A percentile compares a stretch with the other conserved stretches of the same genome.
These are phyloP conservation scores for Monilinia laxa DNA, from an alignment of 2,329 filamentous ascomycete genomes.

Conservation along the genomic window DNA sequence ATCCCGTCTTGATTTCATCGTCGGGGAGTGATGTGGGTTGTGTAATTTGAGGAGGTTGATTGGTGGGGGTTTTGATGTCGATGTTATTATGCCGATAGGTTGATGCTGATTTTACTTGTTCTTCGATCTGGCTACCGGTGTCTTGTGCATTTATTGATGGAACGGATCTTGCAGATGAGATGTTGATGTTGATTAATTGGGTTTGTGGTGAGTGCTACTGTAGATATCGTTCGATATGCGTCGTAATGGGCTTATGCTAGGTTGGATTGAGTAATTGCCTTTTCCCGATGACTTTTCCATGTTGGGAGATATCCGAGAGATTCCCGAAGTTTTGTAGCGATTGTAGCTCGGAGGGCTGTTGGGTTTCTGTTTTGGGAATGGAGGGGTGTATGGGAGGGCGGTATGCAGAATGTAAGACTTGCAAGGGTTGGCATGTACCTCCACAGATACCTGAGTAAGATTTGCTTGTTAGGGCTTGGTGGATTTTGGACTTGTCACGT, in stretches of 20 bases:
- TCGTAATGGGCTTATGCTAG: too few relatives aligned
- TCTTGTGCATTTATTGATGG: too few relatives aligned
- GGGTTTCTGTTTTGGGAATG: background rate
- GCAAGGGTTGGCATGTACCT: background rate
- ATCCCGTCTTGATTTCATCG: too few relatives aligned
- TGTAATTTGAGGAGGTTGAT: too few relatives aligned
- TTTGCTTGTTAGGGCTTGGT: background rate
- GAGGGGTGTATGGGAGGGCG: background rate
- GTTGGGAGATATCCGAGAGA: background rate
- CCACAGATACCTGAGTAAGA: background rate
- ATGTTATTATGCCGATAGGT: too few relatives aligned
- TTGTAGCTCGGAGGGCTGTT: background rate
- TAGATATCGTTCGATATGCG: background rate
- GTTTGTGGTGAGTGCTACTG: background rate
- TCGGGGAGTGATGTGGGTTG: too few relatives aligned
- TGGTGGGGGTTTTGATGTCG: too few relatives aligned
- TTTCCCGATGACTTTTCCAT: slow-evolving; percentile 4
- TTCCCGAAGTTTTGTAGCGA: background rate
- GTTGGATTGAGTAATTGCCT: too few relatives aligned
- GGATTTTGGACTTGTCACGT: background rate
- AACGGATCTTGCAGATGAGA: too few relatives aligned
- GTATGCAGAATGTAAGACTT: background rate
- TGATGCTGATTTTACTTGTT: too few relatives aligned
- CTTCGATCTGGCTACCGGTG: too few relatives aligned
- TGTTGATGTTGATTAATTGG: too few relatives aligned